A percentile compares a stretch with the other conserved stretches of the same genome.
phyloP scores from a whole-genome alignment of 208 protist species.

The Wallacemonas sp. region DNA sequence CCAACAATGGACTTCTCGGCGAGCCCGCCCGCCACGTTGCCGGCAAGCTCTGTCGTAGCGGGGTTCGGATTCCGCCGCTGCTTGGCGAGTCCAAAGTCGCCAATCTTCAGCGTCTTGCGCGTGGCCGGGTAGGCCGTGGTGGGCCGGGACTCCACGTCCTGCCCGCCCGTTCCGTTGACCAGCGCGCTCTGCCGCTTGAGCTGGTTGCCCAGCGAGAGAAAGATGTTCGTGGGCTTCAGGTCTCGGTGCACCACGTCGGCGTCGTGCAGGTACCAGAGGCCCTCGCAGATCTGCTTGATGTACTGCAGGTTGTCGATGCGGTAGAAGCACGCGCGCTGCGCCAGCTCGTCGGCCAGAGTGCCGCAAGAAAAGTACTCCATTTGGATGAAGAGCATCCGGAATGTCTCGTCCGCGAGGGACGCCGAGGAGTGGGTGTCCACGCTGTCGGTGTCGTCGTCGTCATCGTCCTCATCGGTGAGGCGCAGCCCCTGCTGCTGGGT shows the following conservation, averaged over 20 bases:
- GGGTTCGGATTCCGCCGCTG: constrained; percentile 17
- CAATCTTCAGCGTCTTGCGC: constrained; percentile 71
- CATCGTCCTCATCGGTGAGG: constrained; percentile 10
- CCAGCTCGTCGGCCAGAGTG: constrained; percentile 71
- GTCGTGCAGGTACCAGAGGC: constrained; percentile 71
- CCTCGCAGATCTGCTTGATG: constrained; percentile 67
- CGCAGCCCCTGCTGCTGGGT: too few relatives aligned
- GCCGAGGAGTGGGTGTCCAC: constrained; percentile 11
- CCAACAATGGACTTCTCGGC: constrained; percentile 54
- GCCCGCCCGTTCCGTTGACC: not conserved
- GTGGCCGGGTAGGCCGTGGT: not conserved
- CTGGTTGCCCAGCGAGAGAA: constrained; percentile 44
- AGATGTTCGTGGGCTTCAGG: constrained; percentile 88
- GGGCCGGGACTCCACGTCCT: not conserved
- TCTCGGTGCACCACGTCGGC: constrained; percentile 76
- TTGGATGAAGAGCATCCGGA: constrained; percentile 83
- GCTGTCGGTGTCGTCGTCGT: not conserved
- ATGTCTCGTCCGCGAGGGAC: constrained; percentile 18
- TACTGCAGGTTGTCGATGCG: constrained; percentile 66
- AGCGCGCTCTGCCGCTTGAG: not conserved
- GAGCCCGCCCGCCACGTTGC: constrained; percentile 32
- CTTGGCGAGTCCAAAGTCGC: constrained; percentile 86
- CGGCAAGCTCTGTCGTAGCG: constrained; percentile 25
- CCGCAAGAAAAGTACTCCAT: constrained; percentile 85
- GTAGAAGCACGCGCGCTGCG: constrained; percentile 42